Conservation (phyloP, 2,329 filamentous ascomycete species). For the Hypoxylon sp. region DNA sequence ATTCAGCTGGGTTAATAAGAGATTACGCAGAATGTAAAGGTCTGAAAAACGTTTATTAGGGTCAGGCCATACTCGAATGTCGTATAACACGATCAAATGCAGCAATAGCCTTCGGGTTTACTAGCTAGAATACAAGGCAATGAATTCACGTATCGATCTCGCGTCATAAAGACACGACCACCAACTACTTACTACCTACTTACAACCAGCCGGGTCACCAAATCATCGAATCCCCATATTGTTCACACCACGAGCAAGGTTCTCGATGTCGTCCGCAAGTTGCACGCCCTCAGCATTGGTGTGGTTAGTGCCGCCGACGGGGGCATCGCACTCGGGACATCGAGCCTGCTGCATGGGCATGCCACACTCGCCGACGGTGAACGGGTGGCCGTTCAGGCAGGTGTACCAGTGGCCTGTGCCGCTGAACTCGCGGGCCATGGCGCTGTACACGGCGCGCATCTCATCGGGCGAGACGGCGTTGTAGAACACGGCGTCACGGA, state of each 20-base stretch:
- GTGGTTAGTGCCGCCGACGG: slow-evolving; percentile 65
- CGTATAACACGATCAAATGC: slow-evolving; percentile 5
- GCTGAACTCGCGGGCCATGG: slow-evolving; percentile 60
- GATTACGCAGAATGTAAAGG: neutral
- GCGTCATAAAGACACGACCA: neutral
- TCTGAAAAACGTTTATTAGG: neutral
- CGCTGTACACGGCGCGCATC: slow-evolving; percentile 53
- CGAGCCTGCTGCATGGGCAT: slow-evolving; percentile 68
- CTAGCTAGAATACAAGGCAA: no score
- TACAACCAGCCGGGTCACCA: no score
- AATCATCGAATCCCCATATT: slow-evolving; percentile 24
- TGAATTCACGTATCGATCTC: no score
- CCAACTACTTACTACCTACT: neutral
- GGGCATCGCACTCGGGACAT: slow-evolving; percentile 69
- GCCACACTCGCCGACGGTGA: slow-evolving; percentile 72
- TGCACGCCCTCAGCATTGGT: slow-evolving; percentile 59
- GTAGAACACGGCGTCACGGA: slow-evolving; percentile 59
- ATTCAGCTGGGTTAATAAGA: slow-evolving; percentile 14
- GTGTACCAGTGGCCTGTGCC: slow-evolving; percentile 70
- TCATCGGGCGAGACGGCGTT: slow-evolving; percentile 59
- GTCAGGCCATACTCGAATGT: slow-evolving; percentile 12
- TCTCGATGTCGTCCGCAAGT: slow-evolving; percentile 59
- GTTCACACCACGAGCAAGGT: slow-evolving; percentile 29
- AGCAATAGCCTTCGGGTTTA: neutral
- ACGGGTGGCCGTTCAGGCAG: slow-evolving; percentile 65